Base-by-base conservation (phyloP, 768 basidiomycete species). In the Amanita thiersii region DNA sequence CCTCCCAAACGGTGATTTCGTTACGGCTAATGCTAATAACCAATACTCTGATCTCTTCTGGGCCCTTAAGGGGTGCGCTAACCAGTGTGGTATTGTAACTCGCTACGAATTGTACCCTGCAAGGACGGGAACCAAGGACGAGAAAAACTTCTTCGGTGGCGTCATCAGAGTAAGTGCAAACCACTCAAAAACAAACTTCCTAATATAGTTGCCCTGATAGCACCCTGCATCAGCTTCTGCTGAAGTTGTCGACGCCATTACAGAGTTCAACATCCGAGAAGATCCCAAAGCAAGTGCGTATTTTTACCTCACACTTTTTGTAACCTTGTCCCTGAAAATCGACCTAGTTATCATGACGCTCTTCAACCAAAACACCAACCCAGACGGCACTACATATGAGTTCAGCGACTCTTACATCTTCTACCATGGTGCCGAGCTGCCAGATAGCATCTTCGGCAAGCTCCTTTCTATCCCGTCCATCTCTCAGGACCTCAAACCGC, bases 21-120 rank as follows among this genome's bases (percentile, higher is more conserved):
- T 72, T 8, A 69, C 68, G 5, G 68, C 66, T 1, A 70, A 56
- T 1, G 60, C 58, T 4, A 60, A 54, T 2, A 70, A 72, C 38
- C 37, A 61, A 47, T 63, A 67, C 37, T 52, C 61, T 2, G 68
- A 70, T 45, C 58, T 72, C 17, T 69, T 72, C 53, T 57, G 61
- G 28, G 67, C 68, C 2, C 53, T 72, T 37, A 69, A 69, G 47
- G 68, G 69, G 3, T 66, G 68, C n/a, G 68, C 56, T 3, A 69
- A 64, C 52, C 58, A 66, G 6, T 68, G 69, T 47, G 68, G 68
- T 2, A 69, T 72, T 34, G 66, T 68, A 12, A 69, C 68, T 10
- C 52, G 68, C 15, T 69, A 67, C 40, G 64, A 65, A 34, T 55
- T 71, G 8, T 45, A 58, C 23, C 61, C 66, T 12, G 54, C 65